Conservation (phyloP, 2,329 filamentous ascomycete species). For the Parafenestella ontariensis region DNA sequence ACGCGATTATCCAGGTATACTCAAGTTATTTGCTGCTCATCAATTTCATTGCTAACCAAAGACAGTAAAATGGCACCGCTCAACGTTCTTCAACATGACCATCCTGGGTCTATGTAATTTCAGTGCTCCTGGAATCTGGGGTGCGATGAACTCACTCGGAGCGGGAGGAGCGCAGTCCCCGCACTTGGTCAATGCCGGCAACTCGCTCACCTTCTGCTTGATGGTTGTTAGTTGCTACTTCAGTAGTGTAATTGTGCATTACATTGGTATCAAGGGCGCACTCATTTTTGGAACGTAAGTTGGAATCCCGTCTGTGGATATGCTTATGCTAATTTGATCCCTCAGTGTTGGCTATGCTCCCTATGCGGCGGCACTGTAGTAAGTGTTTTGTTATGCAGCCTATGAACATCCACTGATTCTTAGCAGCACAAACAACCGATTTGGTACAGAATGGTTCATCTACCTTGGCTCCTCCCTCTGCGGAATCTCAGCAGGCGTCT, state of each 20-base stretch:
- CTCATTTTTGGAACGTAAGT: conserved; percentile 72
- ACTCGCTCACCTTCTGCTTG: conserved; percentile 73
- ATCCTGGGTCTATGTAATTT: conserved; percentile 76
- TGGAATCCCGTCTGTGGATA: neutral
- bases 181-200: conserved; percentile 72
- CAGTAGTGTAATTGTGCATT: conserved; percentile 67
- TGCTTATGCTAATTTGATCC: neutral
- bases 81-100: conserved; percentile 75
- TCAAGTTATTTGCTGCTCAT: neutral
- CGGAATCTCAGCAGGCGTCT: conserved; percentile 73
- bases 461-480: conserved; percentile 73
- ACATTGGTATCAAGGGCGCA: conserved; percentile 73
- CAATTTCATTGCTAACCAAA: conserved; percentile 1
- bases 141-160: conserved; percentile 73
- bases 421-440: conserved; percentile 66
- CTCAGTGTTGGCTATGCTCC: conserved; percentile 71
- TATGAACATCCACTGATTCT: neutral
- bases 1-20: conserved; percentile 35
- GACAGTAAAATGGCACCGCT: conserved; percentile 71
- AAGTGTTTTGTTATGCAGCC: neutral
- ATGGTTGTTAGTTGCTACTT: conserved; percentile 77
- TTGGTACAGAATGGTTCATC: conserved; percentile 71
- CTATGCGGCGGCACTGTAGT: conserved; percentile 72
- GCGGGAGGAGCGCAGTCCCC: conserved; percentile 72
- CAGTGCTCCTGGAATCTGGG: conserved; percentile 74